phyloP scores from a whole-genome alignment of 192 early-diverging fungal genomes.

The Backusella parvicylindrica region DNA sequence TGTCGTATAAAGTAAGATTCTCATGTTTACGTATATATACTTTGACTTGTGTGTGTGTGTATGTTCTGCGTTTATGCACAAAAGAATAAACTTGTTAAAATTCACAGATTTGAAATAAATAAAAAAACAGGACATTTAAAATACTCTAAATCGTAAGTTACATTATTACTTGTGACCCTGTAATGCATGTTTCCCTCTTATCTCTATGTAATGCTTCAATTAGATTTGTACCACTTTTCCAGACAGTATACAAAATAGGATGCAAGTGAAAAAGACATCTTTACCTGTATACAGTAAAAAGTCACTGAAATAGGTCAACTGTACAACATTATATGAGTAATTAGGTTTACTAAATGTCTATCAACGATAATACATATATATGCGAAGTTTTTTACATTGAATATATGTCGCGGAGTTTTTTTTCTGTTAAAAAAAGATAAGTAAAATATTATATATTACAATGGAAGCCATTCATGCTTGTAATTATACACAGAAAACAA shows the following conservation, averaged over 20 bases:
- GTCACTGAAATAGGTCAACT: neutral
- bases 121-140: neutral
- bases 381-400: neutral
- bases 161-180: neutral
- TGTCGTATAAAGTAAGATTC: neutral
- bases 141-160: neutral
- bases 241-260: neutral
- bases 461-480: neutral
- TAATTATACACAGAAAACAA: neutral
- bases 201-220: neutral
- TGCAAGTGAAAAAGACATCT: neutral
- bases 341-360: neutral
- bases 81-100: too few species aligned
- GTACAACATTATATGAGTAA: slow-evolving; percentile 3
- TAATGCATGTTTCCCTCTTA: neutral
- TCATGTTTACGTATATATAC: neutral
- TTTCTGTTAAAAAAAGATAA: neutral
- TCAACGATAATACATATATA: neutral
- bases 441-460: too few species aligned
- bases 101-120: too few species aligned
- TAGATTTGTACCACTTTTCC: neutral
- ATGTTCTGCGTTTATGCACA: too few species aligned
- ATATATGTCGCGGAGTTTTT: neutral
- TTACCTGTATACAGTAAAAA: neutral
- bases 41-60: neutral